Evolutionary conservation across 345 rosid species (phyloP), one percentile per base, ranked within the genome.

Genomic region (Cardiospermum halicacabum): DNA sequence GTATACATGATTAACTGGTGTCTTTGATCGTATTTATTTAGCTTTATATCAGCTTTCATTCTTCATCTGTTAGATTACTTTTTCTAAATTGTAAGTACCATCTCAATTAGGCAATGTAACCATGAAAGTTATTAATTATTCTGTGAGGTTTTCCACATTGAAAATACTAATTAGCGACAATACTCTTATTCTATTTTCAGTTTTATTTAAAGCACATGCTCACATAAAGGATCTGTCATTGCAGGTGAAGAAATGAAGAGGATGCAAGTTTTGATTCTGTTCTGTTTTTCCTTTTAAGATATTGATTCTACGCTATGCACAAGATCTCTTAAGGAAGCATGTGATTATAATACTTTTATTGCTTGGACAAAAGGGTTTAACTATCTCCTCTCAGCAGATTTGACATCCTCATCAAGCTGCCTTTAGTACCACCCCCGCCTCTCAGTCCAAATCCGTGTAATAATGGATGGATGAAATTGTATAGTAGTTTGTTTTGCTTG

Each of bases 241-340:
- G 67, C 74, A 73, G 77, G 64, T 43, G 42, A 69, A 69, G 67
- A 56, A 73, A 27, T 73, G 77, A 77, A 58, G 77, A 43, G 26
- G 18, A 57, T 50, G 34, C 27, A 11, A n/a, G n/a, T n/a, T n/a
- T n/a, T n/a, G 54, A 61, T 37, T 53, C 15, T 21, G 54, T 43
- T 25, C 9, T 19, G 39, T 43, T 12, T 26, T 5, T 18, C 30
- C 15, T 7, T 45, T 45, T n/a, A 10, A 10, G 21, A 45, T 45
- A 16, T 43, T 43, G 50, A 32, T 36, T 58, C 24, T 43, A 30
- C 31, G 32, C 31, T 19, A 13, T 21, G 26, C 19, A 19, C 11
- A 16, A 30, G 27, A 53, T 66, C 48, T 56, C 2, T 18, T 64
- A 1, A n/a, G n/a, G n/a, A n/a, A n/a, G n/a, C n/a, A n/a, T n/a